Evolutionary conservation across 1,284 basidiomycete species (phyloP).

Genomic region (Papiliotrema laurentii): DNA sequence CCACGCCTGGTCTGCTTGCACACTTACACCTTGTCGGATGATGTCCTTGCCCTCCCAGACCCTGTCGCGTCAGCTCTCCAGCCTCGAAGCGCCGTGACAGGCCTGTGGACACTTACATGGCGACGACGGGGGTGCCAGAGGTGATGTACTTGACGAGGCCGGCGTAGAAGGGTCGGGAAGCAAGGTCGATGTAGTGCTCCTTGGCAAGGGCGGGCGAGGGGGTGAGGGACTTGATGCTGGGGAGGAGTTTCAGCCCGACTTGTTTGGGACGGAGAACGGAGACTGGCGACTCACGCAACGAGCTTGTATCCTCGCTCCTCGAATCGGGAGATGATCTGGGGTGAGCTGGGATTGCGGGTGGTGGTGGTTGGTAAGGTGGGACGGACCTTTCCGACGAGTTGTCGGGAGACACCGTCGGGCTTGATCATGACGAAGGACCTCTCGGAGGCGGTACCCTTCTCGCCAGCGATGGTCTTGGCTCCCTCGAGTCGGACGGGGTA

Average conservation of each 20-base stretch:
- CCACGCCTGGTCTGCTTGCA: background rate
- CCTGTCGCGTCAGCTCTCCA: conserved; percentile 10
- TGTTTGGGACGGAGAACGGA: background rate
- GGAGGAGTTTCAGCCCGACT: conserved; percentile 4
- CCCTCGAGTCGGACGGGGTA: conserved; percentile 41
- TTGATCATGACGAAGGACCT: conserved; percentile 51
- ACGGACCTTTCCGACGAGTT: conserved; percentile 42
- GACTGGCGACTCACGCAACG: conserved; percentile 31
- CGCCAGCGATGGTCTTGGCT: conserved; percentile 49
- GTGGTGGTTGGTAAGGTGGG: background rate
- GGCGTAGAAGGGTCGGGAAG: conserved; percentile 40
- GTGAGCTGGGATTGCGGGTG: background rate
- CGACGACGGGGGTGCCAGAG: conserved; percentile 44
- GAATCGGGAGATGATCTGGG: conserved; percentile 39
- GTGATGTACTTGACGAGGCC: conserved; percentile 46
- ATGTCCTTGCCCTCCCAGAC: conserved; percentile 46
- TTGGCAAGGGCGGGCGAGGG: conserved; percentile 40
- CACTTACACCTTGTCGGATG: conserved; percentile 42
- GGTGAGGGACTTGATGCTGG: conserved; percentile 42
- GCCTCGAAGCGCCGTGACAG: background rate
- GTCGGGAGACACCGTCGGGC: conserved; percentile 43
- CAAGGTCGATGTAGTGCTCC: conserved; percentile 44
- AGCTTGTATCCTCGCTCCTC: conserved; percentile 47
- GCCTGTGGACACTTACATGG: conserved; percentile 34
- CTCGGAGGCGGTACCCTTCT: conserved; percentile 48